These are phyloP conservation scores for Parascedosporium putredinis DNA, from an alignment of 2,329 filamentous ascomycete genomes.

Conservation along the genomic window DNA sequence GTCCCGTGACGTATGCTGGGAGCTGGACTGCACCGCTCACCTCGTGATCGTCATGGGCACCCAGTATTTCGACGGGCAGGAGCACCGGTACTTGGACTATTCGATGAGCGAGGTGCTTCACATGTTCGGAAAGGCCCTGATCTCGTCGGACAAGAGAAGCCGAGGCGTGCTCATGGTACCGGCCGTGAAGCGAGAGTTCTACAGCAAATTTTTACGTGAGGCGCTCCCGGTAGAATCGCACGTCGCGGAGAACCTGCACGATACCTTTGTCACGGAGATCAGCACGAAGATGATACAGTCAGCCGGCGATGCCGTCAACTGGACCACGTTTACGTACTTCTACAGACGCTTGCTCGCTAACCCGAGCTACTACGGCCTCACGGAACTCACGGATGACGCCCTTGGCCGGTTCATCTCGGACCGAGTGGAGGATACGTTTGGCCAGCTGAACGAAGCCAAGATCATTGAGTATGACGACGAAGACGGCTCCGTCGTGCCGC, in stretches of 20 bases:
- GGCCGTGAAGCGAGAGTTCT: conserved; percentile 89
- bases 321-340: conserved; percentile 98
- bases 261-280: conserved; percentile 94
- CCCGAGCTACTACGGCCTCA: conserved; percentile 89
- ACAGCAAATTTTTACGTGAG: conserved; percentile 97
- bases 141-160: conserved; percentile 67
- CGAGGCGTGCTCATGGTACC: conserved; percentile 96
- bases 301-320: conserved; percentile 94
- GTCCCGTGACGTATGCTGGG: conserved; percentile 88
- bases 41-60: conserved; percentile 95
- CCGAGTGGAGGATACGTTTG: conserved; percentile 83
- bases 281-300: conserved; percentile 93
- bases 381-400: conserved; percentile 80
- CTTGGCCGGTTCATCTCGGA: conserved; percentile 93
- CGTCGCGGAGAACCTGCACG: conserved; percentile 81
- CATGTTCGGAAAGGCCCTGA: conserved; percentile 92
- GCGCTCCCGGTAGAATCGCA: conserved; percentile 93
- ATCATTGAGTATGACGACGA: conserved; percentile 94
- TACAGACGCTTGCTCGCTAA: conserved; percentile 91
- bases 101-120: conserved; percentile 87
- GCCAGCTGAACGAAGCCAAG: conserved; percentile 83
- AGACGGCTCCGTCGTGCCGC: conserved; percentile 76
- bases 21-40: conserved; percentile 78
- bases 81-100: conserved; percentile 96
- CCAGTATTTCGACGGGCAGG: conserved; percentile 91